Percentiles rank a stretch among this genome's conserved stretches.
Evolutionary conservation across 345 rosid species (phyloP).

Genomic region (Acer negundo): DNA sequence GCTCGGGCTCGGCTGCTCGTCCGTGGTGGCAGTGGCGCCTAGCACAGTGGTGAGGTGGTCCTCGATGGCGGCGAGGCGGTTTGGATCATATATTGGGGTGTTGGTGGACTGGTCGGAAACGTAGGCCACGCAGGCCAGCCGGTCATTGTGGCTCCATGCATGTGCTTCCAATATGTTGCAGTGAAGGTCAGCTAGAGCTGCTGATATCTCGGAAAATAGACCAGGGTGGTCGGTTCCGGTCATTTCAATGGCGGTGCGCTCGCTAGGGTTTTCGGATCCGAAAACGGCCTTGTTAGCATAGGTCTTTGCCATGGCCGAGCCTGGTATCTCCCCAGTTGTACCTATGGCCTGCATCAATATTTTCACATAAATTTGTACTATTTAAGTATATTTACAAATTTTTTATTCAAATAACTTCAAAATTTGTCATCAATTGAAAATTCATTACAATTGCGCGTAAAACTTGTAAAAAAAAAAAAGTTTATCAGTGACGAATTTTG

Average conservation of each 20-base stretch:
- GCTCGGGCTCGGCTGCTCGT: conserved; percentile 20
- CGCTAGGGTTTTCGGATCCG: conserved; percentile 25
- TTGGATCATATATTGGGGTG: conserved; percentile 57
- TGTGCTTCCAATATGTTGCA: conserved; percentile 75
- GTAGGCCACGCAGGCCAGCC: conserved; percentile 65
- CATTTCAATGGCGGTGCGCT: conserved; percentile 71
- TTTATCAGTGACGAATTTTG: too few species aligned
- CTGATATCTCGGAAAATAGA: conserved; percentile 76
- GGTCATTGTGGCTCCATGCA: conserved; percentile 81
- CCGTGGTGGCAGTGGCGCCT: conserved; percentile 29
- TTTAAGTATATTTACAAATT: too few species aligned
- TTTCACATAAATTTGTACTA: background rate
- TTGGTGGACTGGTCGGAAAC: conserved; percentile 54
- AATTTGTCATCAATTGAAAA: background rate
- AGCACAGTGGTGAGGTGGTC: conserved; percentile 61
- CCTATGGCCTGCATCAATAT: conserved; percentile 50
- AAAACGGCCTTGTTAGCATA: conserved; percentile 25
- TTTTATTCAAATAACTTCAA: background rate
- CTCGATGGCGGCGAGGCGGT: conserved; percentile 62
- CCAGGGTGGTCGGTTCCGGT: conserved; percentile 71
- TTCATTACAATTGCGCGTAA: background rate
- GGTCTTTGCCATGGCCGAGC: conserved; percentile 21
- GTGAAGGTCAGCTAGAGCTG: conserved; percentile 56
- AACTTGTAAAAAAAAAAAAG: too few species aligned
- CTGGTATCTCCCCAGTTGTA: conserved; percentile 48